Conservation (phyloP, 164 flowering plant genomes). For the Tetrastigma voinierianum region DNA sequence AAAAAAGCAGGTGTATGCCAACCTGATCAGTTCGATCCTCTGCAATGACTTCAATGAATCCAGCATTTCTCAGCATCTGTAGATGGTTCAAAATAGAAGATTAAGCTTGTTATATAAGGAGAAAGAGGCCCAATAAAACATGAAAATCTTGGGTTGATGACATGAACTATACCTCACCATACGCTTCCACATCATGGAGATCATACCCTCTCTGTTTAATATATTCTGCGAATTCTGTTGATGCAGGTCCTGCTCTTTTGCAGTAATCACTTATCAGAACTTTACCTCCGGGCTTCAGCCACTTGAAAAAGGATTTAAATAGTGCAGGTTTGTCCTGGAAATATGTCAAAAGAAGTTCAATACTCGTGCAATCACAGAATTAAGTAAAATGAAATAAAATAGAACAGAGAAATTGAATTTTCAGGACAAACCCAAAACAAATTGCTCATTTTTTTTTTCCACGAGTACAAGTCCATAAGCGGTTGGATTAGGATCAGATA, state of each 20-base stretch:
- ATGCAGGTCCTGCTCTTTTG: conserved; percentile 65
- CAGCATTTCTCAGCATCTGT: conserved; percentile 98
- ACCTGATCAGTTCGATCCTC: conserved; percentile 98
- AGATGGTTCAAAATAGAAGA: background rate
- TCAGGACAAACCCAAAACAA: background rate
- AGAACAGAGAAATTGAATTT: background rate
- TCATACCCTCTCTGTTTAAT: conserved; percentile 95
- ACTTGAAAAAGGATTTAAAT: conserved; percentile 78
- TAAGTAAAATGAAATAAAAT: background rate
- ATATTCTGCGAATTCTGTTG: conserved; percentile 67
- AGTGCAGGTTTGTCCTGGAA: conserved; percentile 91
- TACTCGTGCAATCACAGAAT: too few species aligned
- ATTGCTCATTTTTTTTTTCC: too few species aligned
- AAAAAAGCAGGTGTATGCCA: conserved; percentile 1
- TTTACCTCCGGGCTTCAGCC: conserved; percentile 96
- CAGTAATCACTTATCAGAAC: conserved; percentile 96
- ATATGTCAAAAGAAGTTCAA: background rate
- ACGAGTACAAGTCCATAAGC: too few species aligned
- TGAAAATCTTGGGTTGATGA: too few species aligned
- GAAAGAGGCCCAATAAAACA: background rate
- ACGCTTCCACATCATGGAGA: conserved; percentile 81
- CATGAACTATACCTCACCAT: conserved; percentile 70
- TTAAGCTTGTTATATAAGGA: background rate
- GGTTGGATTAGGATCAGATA: too few species aligned
- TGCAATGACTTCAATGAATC: conserved; percentile 80